Evolutionary conservation across 2,329 filamentous ascomycete species (phyloP).

Genomic region (Orbilia javanica): DNA sequence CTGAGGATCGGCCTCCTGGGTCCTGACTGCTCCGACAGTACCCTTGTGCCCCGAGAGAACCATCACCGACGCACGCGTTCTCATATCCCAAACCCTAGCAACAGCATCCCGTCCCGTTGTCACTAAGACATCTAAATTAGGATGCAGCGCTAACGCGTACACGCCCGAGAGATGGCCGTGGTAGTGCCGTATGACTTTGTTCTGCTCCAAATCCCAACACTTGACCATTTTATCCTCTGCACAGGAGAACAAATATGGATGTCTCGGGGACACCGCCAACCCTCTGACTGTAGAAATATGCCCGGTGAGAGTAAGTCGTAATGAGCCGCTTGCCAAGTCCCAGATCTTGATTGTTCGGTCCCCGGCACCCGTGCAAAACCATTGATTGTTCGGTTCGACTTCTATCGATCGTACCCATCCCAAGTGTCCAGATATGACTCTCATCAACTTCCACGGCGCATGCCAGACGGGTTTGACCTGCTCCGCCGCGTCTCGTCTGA

Average conservation of each 20-base stretch:
- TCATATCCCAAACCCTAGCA: constrained; percentile 97
- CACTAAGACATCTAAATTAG: constrained; percentile 91
- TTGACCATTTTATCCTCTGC: constrained; percentile 99
- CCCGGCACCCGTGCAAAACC: constrained; percentile 95
- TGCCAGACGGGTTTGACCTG: constrained; percentile 93
- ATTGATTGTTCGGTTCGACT: constrained; percentile 95
- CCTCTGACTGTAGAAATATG: constrained; percentile 95
- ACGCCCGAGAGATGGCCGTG: constrained; percentile 97
- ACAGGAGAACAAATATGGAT: constrained; percentile 97
- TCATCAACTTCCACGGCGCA: constrained; percentile 97
- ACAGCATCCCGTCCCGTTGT: constrained; percentile 96
- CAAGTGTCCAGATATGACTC: constrained; percentile 94
- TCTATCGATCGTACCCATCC: constrained; percentile 93
- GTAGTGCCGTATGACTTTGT: constrained; percentile 98
- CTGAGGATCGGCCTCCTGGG: constrained; percentile 96
- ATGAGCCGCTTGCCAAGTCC: constrained; percentile 89
- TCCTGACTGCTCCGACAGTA: constrained; percentile 88
- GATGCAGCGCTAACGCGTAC: constrained; percentile 92
- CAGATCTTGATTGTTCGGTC: constrained; percentile 99
- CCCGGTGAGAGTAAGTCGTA: constrained; percentile 87
- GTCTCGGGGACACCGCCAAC: constrained; percentile 88
- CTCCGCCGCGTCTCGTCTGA: constrained; percentile 67
- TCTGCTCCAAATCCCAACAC: constrained; percentile 99
- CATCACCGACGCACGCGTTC: constrained; percentile 93
- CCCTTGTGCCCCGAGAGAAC: constrained; percentile 90